phyloP scores from a whole-genome alignment of 2,329 filamentous ascomycete genomes.

The Didymella arachidicola region DNA sequence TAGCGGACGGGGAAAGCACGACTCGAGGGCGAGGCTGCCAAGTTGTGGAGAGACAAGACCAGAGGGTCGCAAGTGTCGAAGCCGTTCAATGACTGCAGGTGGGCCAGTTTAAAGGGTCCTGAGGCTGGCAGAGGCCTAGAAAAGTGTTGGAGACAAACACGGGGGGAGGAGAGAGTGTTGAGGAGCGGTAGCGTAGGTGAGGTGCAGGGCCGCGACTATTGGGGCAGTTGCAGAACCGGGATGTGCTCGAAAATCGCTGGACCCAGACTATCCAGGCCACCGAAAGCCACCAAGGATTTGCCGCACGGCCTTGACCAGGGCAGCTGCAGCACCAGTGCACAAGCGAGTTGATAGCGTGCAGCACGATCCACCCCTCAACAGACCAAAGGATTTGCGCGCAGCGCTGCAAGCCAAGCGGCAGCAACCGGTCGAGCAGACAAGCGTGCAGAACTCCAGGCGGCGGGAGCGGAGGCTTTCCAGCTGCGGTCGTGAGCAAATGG shows the following conservation, averaged over 20 bases:
- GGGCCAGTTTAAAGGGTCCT: slow-evolving; percentile 41
- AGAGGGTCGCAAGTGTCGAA: slow-evolving; percentile 26
- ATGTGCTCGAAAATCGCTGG: slow-evolving; percentile 40
- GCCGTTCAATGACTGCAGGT: slow-evolving; percentile 27
- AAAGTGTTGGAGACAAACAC: slow-evolving; percentile 33
- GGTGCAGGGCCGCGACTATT: slow-evolving; percentile 45
- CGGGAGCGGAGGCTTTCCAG: slow-evolving; percentile 21
- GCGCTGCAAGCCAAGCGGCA: slow-evolving; percentile 38
- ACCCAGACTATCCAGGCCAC: slow-evolving; percentile 24
- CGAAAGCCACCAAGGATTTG: slow-evolving; percentile 25
- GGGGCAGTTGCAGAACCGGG: slow-evolving; percentile 39
- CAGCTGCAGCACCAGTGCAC: slow-evolving; percentile 37
- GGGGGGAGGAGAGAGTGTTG: slow-evolving; percentile 41
- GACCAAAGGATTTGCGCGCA: slow-evolving; percentile 43
- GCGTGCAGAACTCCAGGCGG: neutral
- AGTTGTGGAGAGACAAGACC: slow-evolving; percentile 17
- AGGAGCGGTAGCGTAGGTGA: slow-evolving; percentile 43
- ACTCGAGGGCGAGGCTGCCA: slow-evolving; percentile 16
- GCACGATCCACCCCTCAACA: slow-evolving; percentile 44
- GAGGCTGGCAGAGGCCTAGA: slow-evolving; percentile 47
- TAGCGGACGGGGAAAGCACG: slow-evolving; percentile 13
- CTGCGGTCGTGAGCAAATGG: neutral
- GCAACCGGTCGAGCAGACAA: slow-evolving; percentile 32
- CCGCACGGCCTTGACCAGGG: slow-evolving; percentile 24
- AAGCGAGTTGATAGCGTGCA: slow-evolving; percentile 39